A percentile compares a stretch with the other conserved stretches of the same genome.
These are phyloP conservation scores for Cutaneotrichosporon sp. DNA, from an alignment of 1,284 basidiomycete species.

Conservation along the genomic window DNA sequence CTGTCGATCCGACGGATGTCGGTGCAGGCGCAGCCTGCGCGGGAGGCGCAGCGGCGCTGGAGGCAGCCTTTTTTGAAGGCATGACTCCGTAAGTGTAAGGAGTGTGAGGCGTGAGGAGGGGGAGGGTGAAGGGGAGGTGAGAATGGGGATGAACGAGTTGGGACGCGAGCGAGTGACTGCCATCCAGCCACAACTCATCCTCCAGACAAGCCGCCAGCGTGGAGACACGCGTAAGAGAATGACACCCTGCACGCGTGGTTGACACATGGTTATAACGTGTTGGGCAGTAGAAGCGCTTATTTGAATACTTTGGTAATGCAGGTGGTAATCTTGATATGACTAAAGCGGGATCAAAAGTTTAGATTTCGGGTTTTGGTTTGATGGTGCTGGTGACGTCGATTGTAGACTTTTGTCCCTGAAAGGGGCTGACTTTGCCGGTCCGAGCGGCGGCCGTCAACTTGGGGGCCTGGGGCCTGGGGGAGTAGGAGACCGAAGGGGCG, in stretches of 20 bases:
- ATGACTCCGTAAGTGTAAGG: conserved; percentile 2
- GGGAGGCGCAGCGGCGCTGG: conserved; percentile 10
- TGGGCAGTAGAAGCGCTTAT: not conserved
- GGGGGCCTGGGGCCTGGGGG: no score
- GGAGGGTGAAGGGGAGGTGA: not conserved
- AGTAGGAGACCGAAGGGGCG: no score
- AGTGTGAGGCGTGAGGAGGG: conserved; percentile 2
- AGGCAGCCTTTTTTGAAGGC: conserved; percentile 9
- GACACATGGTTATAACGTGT: not conserved
- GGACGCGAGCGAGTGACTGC: conserved; percentile 1
- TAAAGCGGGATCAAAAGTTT: no score
- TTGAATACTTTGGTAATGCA: no score
- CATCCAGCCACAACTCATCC: not conserved
- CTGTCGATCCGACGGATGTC: not conserved
- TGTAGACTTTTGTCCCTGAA: no score
- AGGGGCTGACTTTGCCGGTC: no score
- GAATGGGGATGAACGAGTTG: not conserved
- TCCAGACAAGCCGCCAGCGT: not conserved
- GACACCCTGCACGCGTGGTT: not conserved
- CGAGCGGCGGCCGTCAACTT: no score
- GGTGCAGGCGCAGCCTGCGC: not conserved
- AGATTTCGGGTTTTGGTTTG: no score
- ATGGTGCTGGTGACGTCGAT: no score
- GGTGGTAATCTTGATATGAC: no score
- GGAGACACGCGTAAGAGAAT: not conserved